Evolutionary conservation across 2,329 filamentous ascomycete species (phyloP).

Genomic region (Fonsecaea pedrosoi): DNA sequence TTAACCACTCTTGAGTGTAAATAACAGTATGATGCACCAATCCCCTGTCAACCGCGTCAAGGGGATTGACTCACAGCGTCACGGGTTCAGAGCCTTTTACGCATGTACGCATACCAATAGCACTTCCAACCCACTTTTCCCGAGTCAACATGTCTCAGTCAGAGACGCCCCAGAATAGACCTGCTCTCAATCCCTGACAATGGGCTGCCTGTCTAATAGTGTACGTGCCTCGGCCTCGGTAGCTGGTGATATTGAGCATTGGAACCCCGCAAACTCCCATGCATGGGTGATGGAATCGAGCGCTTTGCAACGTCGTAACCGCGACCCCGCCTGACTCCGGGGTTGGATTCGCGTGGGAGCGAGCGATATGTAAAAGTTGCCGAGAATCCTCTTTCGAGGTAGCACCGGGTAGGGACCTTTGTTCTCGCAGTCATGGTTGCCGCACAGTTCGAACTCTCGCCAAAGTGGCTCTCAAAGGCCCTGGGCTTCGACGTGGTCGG

Average conservation of each 20-base stretch:
- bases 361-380: neutral
- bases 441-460: neutral
- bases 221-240: slow-evolving; percentile 2
- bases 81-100: neutral
- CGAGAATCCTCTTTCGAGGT: neutral
- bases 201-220: neutral
- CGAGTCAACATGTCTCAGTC: neutral
- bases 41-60: neutral
- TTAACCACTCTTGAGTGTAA: neutral
- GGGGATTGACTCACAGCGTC: neutral
- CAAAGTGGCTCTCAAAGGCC: neutral
- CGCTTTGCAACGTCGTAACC: neutral
- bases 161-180: neutral
- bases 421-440: neutral
- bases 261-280: neutral
- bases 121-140: neutral
- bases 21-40: neutral
- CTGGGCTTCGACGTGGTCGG: neutral
- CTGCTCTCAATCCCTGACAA: neutral
- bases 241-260: neutral
- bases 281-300: neutral
- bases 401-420: neutral
- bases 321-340: neutral
- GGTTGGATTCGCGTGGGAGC: neutral
- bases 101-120: neutral